Evolutionary conservation across 495 filamentous ascomycete species (phyloP).

Genomic region (Thermothielavioides terrestris): DNA sequence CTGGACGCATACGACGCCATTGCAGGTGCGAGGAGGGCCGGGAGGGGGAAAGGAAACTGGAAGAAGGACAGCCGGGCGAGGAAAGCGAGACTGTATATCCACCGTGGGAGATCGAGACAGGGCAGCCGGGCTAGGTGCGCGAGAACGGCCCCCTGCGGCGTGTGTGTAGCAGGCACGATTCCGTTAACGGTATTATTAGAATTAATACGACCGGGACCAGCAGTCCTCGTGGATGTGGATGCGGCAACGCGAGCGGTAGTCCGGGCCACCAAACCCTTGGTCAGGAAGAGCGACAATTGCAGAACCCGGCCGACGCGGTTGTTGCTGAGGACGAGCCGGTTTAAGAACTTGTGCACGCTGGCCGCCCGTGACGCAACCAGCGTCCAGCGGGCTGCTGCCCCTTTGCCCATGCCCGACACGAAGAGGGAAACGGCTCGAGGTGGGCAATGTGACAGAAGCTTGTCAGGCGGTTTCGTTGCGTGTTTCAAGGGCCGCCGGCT

Average conservation of each 20-base stretch:
- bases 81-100: constrained; percentile 17
- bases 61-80: constrained; percentile 13
- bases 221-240: background rate
- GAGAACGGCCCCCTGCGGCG: constrained; percentile 15
- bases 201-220: constrained; percentile 4
- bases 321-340: constrained; percentile 11
- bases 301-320: constrained; percentile 5
- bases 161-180: constrained; percentile 12
- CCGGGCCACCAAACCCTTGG: constrained; percentile 14
- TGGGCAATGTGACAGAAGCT: constrained; percentile 13
- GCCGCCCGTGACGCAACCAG: constrained; percentile 6
- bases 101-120: constrained; percentile 19
- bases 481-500: constrained; percentile 12
- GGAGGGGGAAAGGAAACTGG: constrained; percentile 13
- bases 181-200: constrained; percentile 7
- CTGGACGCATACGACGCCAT: constrained; percentile 45
- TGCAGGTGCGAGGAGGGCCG: constrained; percentile 24
- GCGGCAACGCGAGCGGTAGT: background rate
- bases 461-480: constrained; percentile 12
- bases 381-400: background rate
- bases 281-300: constrained; percentile 10
- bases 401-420: constrained; percentile 5
- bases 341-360: constrained; percentile 14
- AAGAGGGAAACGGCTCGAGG: background rate
- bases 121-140: constrained; percentile 14